Percentiles rank a stretch among this genome's conserved stretches.
Evolutionary conservation across 1,284 basidiomycete species (phyloP).

Genomic region (Volvariella surrecta): DNA sequence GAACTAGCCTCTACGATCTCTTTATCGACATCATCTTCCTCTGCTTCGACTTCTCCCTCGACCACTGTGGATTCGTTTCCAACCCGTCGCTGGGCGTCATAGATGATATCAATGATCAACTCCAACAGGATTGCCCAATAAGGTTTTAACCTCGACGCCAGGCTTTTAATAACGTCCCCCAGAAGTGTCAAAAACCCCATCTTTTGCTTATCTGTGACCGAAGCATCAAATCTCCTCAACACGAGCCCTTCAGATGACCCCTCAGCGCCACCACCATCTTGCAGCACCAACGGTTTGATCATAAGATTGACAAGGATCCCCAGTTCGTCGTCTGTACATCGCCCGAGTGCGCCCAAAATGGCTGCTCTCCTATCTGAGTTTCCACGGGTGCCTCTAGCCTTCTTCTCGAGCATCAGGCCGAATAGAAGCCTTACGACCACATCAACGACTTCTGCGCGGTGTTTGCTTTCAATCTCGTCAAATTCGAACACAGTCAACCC

Average conservation of each 20-base stretch:
- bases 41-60: conserved; percentile 17
- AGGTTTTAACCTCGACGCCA: conserved; percentile 62
- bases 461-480: conserved; percentile 49
- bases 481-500: conserved; percentile 73
- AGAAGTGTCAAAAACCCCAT: conserved; percentile 80
- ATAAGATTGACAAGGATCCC: conserved; percentile 81
- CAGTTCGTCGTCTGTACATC: conserved; percentile 72
- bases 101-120: conserved; percentile 56
- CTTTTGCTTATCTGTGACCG: conserved; percentile 60
- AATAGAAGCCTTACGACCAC: conserved; percentile 77
- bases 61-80: conserved; percentile 15
- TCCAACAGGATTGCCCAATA: conserved; percentile 74
- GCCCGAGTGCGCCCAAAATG: conserved; percentile 67
- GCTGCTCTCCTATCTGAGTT: conserved; percentile 65
- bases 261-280: conserved; percentile 12
- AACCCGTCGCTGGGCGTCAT: conserved; percentile 55
- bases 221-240: not conserved
- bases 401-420: conserved; percentile 83
- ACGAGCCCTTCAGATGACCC: not conserved
- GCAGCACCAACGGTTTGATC: conserved; percentile 66
- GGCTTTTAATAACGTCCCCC: conserved; percentile 74
- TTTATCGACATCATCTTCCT: conserved; percentile 24
- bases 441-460: conserved; percentile 68
- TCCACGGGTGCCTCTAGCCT: conserved; percentile 38
- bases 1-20: conserved; percentile 18